Evolutionary conservation across 768 basidiomycete genomes (phyloP).

Genomic region (Suillus lakei): DNA sequence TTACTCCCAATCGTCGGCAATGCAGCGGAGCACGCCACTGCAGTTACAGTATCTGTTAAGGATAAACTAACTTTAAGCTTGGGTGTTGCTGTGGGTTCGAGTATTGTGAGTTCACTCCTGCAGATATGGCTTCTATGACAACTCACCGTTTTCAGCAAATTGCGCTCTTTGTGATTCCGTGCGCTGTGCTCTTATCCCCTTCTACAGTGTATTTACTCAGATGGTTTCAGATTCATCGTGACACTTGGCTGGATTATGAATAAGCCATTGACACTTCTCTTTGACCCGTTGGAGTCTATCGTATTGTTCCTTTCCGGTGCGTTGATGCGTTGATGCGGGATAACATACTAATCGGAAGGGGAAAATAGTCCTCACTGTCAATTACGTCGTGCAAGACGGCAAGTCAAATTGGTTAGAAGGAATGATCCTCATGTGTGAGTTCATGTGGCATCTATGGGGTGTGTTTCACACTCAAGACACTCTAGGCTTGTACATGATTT

Average conservation of each 20-base stretch:
- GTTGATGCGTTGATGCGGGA: conserved; percentile 2
- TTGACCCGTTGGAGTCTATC: conserved; percentile 84
- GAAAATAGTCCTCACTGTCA: conserved; percentile 73
- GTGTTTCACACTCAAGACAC: neutral
- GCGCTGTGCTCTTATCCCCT: conserved; percentile 22
- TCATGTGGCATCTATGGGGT: neutral
- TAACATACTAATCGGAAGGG: neutral
- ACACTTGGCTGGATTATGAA: conserved; percentile 80
- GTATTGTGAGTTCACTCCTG: conserved; percentile 57
- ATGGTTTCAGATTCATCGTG: conserved; percentile 62
- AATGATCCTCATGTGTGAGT: conserved; percentile 68
- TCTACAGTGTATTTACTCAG: conserved; percentile 11
- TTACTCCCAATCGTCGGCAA: conserved; percentile 93
- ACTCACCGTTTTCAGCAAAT: conserved; percentile 58
- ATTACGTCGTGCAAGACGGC: conserved; percentile 85
- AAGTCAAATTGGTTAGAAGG: conserved; percentile 94
- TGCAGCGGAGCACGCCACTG: conserved; percentile 90
- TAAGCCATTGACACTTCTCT: conserved; percentile 81
- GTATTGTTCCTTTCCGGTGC: conserved; percentile 25
- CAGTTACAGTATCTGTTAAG: conserved; percentile 90
- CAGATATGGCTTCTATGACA: neutral
- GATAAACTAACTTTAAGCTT: conserved; percentile 87
- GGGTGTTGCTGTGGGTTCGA: conserved; percentile 88
- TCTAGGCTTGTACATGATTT: conserved; percentile 59
- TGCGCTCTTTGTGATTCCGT: conserved; percentile 71